Conservation (phyloP, 2,329 filamentous ascomycete species). For the Cladophialophora carrionii region DNA sequence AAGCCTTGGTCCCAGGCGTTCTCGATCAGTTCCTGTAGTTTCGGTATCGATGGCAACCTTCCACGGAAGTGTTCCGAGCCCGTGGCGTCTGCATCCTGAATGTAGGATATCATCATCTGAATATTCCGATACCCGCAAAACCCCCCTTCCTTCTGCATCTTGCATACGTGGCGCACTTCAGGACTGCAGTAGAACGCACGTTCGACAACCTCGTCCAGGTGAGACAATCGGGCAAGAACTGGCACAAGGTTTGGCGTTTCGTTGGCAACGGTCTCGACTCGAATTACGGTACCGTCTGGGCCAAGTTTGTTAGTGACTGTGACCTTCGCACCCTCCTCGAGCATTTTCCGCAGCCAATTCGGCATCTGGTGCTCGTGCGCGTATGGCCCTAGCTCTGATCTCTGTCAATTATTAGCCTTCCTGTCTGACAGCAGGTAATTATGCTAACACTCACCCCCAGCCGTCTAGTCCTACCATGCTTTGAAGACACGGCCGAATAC, state of each 20-base stretch:
- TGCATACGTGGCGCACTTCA: slow-evolving; percentile 76
- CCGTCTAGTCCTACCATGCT: slow-evolving; percentile 40
- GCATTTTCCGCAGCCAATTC: slow-evolving; percentile 64
- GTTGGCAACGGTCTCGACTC: slow-evolving; percentile 52
- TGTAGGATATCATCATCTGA: slow-evolving; percentile 83
- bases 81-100: slow-evolving; percentile 61
- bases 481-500: slow-evolving; percentile 39
- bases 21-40: slow-evolving; percentile 86
- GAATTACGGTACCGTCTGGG: slow-evolving; percentile 49
- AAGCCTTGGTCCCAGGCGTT: slow-evolving; percentile 84
- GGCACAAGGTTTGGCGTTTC: slow-evolving; percentile 61
- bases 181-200: slow-evolving; percentile 80
- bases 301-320: slow-evolving; percentile 57
- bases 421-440: not conserved
- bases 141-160: slow-evolving; percentile 78
- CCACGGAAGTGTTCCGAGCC: slow-evolving; percentile 65
- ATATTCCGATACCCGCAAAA: slow-evolving; percentile 97
- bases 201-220: slow-evolving; percentile 65
- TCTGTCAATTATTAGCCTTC: slow-evolving; percentile 41
- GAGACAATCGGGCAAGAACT: slow-evolving; percentile 65
- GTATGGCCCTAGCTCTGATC: slow-evolving; percentile 68
- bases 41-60: slow-evolving; percentile 73
- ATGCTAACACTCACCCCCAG: slow-evolving; percentile 26
- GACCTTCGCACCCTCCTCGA: slow-evolving; percentile 63
- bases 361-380: slow-evolving; percentile 77